phyloP scores from a whole-genome alignment of 2,329 filamentous ascomycete species.

The Trichoderma oligosporum region DNA sequence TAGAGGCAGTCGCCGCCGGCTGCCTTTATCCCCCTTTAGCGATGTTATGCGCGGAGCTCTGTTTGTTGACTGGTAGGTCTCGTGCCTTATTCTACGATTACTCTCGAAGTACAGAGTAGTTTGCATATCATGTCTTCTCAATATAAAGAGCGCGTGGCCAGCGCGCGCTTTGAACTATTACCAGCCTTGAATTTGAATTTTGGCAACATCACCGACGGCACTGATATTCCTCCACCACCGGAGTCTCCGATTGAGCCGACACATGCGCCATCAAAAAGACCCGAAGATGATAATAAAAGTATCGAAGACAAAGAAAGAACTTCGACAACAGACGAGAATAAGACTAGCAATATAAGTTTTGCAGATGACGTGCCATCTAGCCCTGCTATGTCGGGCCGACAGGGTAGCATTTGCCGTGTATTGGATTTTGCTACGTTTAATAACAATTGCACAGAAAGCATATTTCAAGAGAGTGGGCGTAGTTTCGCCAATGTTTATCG shows the following conservation, averaged over 20 bases:
- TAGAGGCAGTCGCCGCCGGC: constrained; percentile 7
- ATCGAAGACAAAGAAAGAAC: constrained; percentile 17
- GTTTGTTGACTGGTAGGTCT: constrained; percentile 10
- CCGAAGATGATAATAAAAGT: constrained; percentile 23
- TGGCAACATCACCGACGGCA: constrained; percentile 57
- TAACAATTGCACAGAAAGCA: constrained; percentile 49
- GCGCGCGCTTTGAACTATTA: constrained; percentile 48
- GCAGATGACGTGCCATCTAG: constrained; percentile 51
- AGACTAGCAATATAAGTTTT: constrained; percentile 46
- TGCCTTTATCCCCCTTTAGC: constrained; percentile 12
- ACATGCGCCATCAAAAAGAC: constrained; percentile 41
- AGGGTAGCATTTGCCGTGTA: constrained; percentile 55
- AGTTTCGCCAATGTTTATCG: constrained; percentile 36
- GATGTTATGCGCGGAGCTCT: constrained; percentile 11
- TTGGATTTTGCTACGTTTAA: constrained; percentile 55
- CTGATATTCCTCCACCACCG: constrained; percentile 55
- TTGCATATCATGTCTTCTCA: constrained; percentile 31
- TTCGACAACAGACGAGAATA: constrained; percentile 40
- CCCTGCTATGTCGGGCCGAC: constrained; percentile 49
- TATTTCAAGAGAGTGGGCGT: constrained; percentile 41
- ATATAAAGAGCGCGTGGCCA: constrained; percentile 28
- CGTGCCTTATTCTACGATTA: not conserved
- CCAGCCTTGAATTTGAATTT: constrained; percentile 57
- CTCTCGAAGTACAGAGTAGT: not conserved
- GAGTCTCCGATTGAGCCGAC: constrained; percentile 52